Conservation (phyloP, 2,329 filamentous ascomycete species). For the Ceratocystis cacaofunesta region DNA sequence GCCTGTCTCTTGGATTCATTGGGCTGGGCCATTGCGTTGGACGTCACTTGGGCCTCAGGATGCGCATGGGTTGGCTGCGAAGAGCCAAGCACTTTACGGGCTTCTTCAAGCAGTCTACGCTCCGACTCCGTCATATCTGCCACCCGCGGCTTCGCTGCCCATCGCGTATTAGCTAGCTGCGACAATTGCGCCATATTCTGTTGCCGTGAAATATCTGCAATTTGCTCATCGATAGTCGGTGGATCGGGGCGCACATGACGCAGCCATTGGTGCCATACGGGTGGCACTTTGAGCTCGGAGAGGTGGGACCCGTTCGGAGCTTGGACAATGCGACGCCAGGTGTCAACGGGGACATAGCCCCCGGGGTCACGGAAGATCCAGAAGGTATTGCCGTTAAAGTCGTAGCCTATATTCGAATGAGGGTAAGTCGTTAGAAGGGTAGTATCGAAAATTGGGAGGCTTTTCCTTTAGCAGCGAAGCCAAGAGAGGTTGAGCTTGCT, state of each 20-base stretch:
- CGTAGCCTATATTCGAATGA: conserved; percentile 33
- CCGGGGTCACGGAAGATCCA: conserved; percentile 49
- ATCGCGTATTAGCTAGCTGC: conserved; percentile 46
- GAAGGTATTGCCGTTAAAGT: conserved; percentile 52
- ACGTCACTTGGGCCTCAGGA: conserved; percentile 11
- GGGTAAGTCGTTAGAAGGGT: background rate
- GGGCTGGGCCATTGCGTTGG: conserved; percentile 1
- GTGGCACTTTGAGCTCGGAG: conserved; percentile 41
- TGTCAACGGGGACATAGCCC: conserved; percentile 24
- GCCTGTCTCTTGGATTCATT: background rate
- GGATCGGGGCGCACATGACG: conserved; percentile 41
- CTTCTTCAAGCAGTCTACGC: conserved; percentile 16
- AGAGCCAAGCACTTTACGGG: conserved; percentile 12
- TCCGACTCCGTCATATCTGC: conserved; percentile 27
- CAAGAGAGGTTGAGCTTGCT: conserved; percentile 19
- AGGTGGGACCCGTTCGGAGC: conserved; percentile 40
- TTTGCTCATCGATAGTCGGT: conserved; percentile 43
- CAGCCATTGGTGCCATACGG: conserved; percentile 56
- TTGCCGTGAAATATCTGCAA: conserved; percentile 37
- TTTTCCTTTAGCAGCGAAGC: background rate
- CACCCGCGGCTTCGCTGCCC: conserved; percentile 43
- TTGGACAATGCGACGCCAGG: conserved; percentile 47
- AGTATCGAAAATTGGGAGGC: background rate
- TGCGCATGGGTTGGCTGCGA: background rate
- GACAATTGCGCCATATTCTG: conserved; percentile 40